Conservation (phyloP, 805 yeast genomes). For the Candida sanyiensis region DNA sequence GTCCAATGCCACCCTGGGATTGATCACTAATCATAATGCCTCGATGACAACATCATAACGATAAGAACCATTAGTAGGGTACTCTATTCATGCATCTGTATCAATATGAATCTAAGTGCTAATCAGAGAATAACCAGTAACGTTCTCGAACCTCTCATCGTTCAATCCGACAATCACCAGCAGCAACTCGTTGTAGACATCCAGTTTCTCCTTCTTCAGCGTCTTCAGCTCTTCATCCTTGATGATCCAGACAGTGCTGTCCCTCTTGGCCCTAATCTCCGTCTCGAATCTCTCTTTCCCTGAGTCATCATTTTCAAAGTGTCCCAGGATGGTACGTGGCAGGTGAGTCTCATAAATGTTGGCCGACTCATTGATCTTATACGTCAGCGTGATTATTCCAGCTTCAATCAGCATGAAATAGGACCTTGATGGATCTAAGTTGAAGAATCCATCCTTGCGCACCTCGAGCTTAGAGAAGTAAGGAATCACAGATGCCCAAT, state of each 20-base stretch:
- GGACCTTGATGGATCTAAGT: conserved; percentile 28
- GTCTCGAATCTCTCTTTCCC: conserved; percentile 38
- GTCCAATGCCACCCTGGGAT: not conserved
- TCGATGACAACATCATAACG: no score
- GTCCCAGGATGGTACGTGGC: conserved; percentile 53
- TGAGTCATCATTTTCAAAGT: conserved; percentile 24
- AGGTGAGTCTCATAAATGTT: conserved; percentile 40
- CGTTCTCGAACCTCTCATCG: conserved; percentile 66
- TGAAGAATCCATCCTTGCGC: conserved; percentile 47
- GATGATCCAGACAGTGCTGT: conserved; percentile 65
- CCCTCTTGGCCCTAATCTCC: conserved; percentile 50
- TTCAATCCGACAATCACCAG: conserved; percentile 55
- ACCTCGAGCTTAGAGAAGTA: conserved; percentile 48
- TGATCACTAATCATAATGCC: not conserved
- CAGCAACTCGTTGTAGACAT: conserved; percentile 58
- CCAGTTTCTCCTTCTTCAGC: conserved; percentile 44
- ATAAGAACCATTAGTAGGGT: not conserved
- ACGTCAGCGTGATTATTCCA: conserved; percentile 48
- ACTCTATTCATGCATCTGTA: not conserved
- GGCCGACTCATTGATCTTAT: conserved; percentile 33
- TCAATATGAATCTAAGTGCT: conserved; percentile 31
- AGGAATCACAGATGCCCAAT: conserved; percentile 62
- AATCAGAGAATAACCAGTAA: conserved; percentile 71
- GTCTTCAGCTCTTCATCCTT: conserved; percentile 39
- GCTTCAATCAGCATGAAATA: conserved; percentile 53